Conservation (phyloP, 805 yeast species). For the Starmerella sirachaensis region DNA sequence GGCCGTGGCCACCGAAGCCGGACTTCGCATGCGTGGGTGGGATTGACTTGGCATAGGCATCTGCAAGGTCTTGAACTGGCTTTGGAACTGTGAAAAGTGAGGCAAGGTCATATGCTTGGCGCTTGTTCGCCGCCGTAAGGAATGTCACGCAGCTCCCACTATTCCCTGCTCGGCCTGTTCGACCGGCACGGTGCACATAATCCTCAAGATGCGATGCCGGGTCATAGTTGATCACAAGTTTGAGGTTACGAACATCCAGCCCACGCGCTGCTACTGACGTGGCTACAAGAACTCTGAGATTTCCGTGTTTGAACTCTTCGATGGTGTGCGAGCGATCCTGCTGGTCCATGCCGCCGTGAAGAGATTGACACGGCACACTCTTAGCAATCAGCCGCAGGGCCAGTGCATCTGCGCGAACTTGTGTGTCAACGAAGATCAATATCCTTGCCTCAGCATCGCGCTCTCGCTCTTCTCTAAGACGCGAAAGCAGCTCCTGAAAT, state of each 20-base stretch:
- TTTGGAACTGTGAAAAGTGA: slow-evolving; percentile 51
- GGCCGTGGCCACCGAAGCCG: slow-evolving; percentile 95
- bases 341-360: slow-evolving; percentile 91
- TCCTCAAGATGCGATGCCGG: slow-evolving; percentile 86
- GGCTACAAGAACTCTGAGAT: slow-evolving; percentile 56
- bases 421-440: slow-evolving; percentile 81
- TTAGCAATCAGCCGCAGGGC: slow-evolving; percentile 40
- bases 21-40: slow-evolving; percentile 45
- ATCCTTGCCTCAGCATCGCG: slow-evolving; percentile 25
- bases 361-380: slow-evolving; percentile 49
- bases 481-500: slow-evolving; percentile 41
- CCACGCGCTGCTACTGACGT: slow-evolving; percentile 95
- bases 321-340: slow-evolving; percentile 67
- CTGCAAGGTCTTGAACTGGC: slow-evolving; percentile 40
- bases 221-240: slow-evolving; percentile 69
- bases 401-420: slow-evolving; percentile 69
- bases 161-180: slow-evolving; percentile 88
- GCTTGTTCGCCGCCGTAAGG: slow-evolving; percentile 47
- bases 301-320: slow-evolving; percentile 51
- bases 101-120: slow-evolving; percentile 55
- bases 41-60: slow-evolving; percentile 34
- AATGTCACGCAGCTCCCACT: slow-evolving; percentile 68
- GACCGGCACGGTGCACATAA: slow-evolving; percentile 88
- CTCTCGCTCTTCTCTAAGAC: slow-evolving; percentile 28
- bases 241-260: slow-evolving; percentile 76